Percentiles rank a stretch among this genome's conserved stretches.
Evolutionary conservation across 345 rosid species (phyloP).

Genomic region (Isatis tinctoria): DNA sequence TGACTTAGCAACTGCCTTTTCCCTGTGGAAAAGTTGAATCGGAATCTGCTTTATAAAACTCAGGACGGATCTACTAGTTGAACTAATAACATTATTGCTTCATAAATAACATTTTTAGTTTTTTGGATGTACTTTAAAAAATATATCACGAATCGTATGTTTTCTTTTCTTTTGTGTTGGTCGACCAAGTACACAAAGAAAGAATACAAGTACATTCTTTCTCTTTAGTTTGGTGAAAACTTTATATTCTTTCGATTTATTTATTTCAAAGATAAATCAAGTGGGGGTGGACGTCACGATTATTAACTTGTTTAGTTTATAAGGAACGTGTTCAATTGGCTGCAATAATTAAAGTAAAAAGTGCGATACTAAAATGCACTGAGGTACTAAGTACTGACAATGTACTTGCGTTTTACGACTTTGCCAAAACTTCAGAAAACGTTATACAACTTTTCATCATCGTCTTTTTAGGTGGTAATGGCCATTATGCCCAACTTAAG

Average conservation of each 20-base stretch:
- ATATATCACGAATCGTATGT: neutral
- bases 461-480: neutral
- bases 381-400: constrained; percentile 12
- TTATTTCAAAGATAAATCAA: neutral
- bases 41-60: neutral
- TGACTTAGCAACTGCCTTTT: neutral
- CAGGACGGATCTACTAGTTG: neutral
- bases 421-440: constrained; percentile 8
- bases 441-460: neutral
- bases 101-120: neutral
- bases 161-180: neutral
- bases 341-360: neutral
- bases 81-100: neutral
- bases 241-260: neutral
- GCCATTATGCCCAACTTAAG: neutral
- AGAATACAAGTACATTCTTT: neutral
- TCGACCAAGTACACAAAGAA: neutral
- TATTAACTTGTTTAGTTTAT: neutral
- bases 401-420: constrained; percentile 8
- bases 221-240: neutral
- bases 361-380: neutral
- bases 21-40: neutral
- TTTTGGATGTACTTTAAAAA: neutral
- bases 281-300: constrained; percentile 2
- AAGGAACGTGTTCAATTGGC: neutral